Evolutionary conservation across 176 grass and related monocot genomes (phyloP).

Genomic region (Poa annua): DNA sequence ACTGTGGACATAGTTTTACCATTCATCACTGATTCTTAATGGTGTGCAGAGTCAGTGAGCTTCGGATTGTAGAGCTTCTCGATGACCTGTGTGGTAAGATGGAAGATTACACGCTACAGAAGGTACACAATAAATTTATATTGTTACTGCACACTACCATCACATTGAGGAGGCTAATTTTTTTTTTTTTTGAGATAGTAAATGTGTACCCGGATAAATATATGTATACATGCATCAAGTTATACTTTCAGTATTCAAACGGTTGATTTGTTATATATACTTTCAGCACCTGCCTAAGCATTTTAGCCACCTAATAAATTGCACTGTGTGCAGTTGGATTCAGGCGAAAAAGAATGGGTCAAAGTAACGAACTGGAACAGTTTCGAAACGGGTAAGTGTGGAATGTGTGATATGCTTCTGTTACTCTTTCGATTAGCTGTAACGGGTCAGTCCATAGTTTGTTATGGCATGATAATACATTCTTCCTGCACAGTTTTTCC

Average conservation of each 20-base stretch:
- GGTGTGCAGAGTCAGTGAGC: conserved; percentile 79
- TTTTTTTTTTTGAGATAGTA: neutral
- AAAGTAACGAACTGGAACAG: conserved; percentile 81
- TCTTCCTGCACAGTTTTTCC: neutral
- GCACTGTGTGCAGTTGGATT: conserved; percentile 65
- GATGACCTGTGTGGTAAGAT: conserved; percentile 97
- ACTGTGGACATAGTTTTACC: neutral
- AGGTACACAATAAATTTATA: conserved; percentile 45
- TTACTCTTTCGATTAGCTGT: neutral
- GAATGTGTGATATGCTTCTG: neutral
- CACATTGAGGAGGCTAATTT: neutral
- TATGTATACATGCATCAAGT: neutral
- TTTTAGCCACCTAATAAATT: conserved; percentile 23
- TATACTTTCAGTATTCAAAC: conserved; percentile 1
- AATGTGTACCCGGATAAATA: neutral
- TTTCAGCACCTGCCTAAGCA: neutral
- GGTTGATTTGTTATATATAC: neutral
- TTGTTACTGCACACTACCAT: neutral
- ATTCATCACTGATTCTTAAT: conserved; percentile 19
- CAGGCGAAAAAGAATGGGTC: conserved; percentile 68
- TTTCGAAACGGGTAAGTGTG: conserved; percentile 65
- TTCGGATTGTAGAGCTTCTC: conserved; percentile 90
- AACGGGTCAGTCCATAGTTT: neutral
- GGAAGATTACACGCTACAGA: conserved; percentile 87
- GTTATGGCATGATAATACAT: conserved; percentile 3